Evolutionary conservation across 345 rosid species (phyloP), one percentile per base, ranked within the genome.

Genomic region (Syzygium grande): DNA sequence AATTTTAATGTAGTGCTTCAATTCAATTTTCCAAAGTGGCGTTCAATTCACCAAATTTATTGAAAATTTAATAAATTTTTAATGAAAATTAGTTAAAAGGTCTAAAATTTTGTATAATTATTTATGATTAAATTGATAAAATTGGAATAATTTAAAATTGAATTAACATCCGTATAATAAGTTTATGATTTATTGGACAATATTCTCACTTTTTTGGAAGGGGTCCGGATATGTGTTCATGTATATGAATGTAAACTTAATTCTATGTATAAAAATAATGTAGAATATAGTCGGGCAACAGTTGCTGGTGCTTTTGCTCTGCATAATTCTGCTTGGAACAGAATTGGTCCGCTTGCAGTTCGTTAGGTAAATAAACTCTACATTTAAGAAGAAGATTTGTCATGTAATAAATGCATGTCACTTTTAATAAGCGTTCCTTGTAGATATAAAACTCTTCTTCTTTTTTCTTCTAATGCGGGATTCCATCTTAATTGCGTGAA

Each of bases 91-190:
- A 0, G 1, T 11, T 19, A 0, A 16, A 68, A 68, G 2, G 25
- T 17, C 6, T 68, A 68, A 0, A 65, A 65, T 65, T 65, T 65
- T 0, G 41, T 16, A 21, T 22, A 65, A 65, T 15, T 6, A 8
- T 68, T 68, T 55, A 5, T 1, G 17, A 17, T 4, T 7, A 30
- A 68, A 15, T 16, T 65, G 23, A 1, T 2, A 68, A 68, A 68
- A 68, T 4, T 68, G 6, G 1, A 16, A 16, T 16, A 68, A 9
- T 34, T 68, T 68, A 34, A 17, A 68, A 34, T 13, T 9, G 7
- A 68, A 68, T 17, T 1, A 1, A 0, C 23, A 68, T 68, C 3
- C 1, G 5, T 19, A 7, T 5, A 68, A 1, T 68, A 34, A 11
- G 2, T 5, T 68, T 34, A 34, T 0, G 13, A 34, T 1, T 9